Conservation (phyloP, 2,329 filamentous ascomycete species). For the Epichloe coenophiala region DNA sequence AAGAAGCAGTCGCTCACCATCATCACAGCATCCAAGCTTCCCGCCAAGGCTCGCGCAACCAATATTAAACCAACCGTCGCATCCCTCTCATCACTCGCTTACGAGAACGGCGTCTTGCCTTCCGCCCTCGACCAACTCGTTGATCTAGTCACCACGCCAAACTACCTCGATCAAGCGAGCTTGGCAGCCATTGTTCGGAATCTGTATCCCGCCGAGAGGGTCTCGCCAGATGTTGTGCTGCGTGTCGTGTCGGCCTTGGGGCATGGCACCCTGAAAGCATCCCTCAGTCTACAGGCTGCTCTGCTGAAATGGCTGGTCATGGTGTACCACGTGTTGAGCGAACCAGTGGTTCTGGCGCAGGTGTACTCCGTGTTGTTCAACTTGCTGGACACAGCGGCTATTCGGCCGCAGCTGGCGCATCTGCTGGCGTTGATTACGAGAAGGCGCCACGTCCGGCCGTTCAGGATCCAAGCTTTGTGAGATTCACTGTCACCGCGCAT, state of each 20-base stretch:
- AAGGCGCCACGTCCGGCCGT: slow-evolving; percentile 71
- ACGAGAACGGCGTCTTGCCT: slow-evolving; percentile 53
- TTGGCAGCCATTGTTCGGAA: slow-evolving; percentile 56
- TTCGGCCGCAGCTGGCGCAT: slow-evolving; percentile 59
- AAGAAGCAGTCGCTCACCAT: neutral
- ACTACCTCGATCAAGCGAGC: slow-evolving; percentile 63
- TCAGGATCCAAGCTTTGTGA: slow-evolving; percentile 65
- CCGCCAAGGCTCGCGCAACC: slow-evolving; percentile 51
- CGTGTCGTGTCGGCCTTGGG: slow-evolving; percentile 62
- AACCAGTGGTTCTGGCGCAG: slow-evolving; percentile 48
- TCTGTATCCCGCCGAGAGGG: slow-evolving; percentile 56
- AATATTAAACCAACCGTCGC: slow-evolving; percentile 53
- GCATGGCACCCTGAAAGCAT: slow-evolving; percentile 62
- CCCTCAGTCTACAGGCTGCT: slow-evolving; percentile 53
- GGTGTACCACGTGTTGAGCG: slow-evolving; percentile 58
- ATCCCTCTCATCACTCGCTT: slow-evolving; percentile 47
- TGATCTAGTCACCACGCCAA: slow-evolving; percentile 51
- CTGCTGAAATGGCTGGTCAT: slow-evolving; percentile 69
- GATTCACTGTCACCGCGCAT: slow-evolving; percentile 12
- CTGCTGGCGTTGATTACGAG: slow-evolving; percentile 66
- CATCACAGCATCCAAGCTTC: slow-evolving; percentile 38
- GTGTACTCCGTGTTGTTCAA: slow-evolving; percentile 70
- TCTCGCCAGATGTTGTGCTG: slow-evolving; percentile 48
- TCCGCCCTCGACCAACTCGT: slow-evolving; percentile 49
- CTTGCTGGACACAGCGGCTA: slow-evolving; percentile 64